phyloP scores from a whole-genome alignment of 345 rosid species.

The Durio zibethinus region DNA sequence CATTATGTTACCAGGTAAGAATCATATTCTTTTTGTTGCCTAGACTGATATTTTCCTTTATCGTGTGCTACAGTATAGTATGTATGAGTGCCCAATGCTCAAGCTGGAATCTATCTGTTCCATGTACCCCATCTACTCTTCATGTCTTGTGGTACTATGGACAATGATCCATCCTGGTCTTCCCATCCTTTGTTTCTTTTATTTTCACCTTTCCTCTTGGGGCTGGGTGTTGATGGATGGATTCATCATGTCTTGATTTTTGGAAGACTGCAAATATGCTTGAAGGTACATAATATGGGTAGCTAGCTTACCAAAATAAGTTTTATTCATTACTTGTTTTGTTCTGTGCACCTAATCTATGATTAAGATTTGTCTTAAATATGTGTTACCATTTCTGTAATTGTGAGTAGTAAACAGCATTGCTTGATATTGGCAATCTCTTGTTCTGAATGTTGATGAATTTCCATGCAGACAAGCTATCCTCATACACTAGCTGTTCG shows the following conservation, averaged over 20 bases:
- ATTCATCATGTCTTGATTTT: background rate
- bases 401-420: slow-evolving; percentile 6
- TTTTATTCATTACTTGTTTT: background rate
- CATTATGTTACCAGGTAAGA: slow-evolving; percentile 93
- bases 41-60: background rate
- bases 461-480: slow-evolving; percentile 58
- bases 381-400: background rate
- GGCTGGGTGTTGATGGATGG: background rate
- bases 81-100: background rate
- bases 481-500: slow-evolving; percentile 78
- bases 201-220: background rate
- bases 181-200: background rate
- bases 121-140: background rate
- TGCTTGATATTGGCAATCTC: background rate
- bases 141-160: background rate
- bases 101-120: slow-evolving; percentile 1
- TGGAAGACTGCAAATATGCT: background rate
- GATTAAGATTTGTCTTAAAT: background rate
- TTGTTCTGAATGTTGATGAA: slow-evolving; percentile 3
- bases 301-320: background rate
- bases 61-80: background rate
- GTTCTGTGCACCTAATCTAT: background rate
- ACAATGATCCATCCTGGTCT: background rate
- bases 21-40: background rate
- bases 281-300: background rate